Evolutionary conservation across 2,329 filamentous ascomycete genomes (phyloP).

Genomic region (Aspergillus pseudoviridinutans): DNA sequence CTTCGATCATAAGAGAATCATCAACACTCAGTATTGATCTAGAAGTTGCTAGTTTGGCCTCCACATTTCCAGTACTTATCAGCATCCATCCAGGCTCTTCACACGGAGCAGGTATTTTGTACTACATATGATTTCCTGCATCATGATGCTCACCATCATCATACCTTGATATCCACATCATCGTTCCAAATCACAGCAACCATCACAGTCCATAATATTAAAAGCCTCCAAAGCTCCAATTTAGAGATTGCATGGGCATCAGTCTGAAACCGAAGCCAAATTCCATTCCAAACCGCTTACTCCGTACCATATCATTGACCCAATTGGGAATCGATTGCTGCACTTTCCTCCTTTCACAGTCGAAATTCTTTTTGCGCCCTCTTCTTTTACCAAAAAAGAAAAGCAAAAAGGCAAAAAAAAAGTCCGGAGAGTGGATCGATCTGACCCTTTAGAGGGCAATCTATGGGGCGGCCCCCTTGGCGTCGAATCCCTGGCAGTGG

Average conservation of each 20-base stretch:
- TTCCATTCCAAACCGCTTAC: not conserved
- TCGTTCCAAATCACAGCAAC: not conserved
- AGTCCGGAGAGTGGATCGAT: conserved; percentile 19
- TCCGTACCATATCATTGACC: not conserved
- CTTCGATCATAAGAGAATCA: not conserved
- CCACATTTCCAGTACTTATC: not conserved
- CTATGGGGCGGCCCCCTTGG: conserved; percentile 7
- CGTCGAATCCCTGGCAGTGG: not conserved
- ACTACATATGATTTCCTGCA: not conserved
- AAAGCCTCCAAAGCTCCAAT: not conserved
- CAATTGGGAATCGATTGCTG: not conserved
- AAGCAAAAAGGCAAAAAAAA: not conserved
- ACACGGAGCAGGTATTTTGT: not conserved
- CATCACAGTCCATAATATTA: not conserved
- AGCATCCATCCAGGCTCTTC: not conserved
- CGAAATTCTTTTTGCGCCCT: not conserved
- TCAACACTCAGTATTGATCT: not conserved
- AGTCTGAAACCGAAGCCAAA: conserved; percentile 8
- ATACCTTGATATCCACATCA: not conserved
- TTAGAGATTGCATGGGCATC: conserved; percentile 1
- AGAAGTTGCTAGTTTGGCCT: not conserved
- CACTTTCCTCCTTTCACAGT: not conserved
- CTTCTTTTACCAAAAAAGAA: not conserved
- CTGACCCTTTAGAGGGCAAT: conserved; percentile 17
- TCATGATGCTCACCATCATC: not conserved